Conservation (phyloP, 345 rosid genomes). For the Gynandropsis gynandra region DNA sequence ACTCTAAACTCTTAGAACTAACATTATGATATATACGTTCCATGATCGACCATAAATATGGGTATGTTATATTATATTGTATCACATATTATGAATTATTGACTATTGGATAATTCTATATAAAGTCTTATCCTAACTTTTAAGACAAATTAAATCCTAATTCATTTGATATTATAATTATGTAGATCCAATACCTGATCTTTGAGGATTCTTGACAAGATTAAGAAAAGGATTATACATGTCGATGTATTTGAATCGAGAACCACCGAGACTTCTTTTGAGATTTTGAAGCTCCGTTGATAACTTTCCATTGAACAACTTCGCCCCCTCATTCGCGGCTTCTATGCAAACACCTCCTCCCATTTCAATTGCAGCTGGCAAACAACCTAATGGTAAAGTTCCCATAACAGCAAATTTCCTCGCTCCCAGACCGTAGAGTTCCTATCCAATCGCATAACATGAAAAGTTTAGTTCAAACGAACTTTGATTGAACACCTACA, state of each 20-base stretch:
- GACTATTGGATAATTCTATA: too few species aligned
- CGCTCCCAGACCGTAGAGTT: constrained; percentile 16
- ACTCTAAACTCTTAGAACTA: too few species aligned
- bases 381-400: constrained; percentile 24
- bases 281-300: constrained; percentile 6
- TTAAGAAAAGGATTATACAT: constrained; percentile 16
- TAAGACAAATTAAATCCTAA: too few species aligned
- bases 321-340: constrained; percentile 13
- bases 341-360: constrained; percentile 13
- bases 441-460: constrained; percentile 16
- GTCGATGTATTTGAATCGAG: constrained; percentile 16
- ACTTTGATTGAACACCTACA: not conserved
- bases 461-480: not conserved
- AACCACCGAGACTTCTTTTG: constrained; percentile 17
- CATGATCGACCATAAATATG: too few species aligned
- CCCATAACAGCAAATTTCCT: constrained; percentile 16
- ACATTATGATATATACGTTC: too few species aligned
- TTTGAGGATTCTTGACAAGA: constrained; percentile 10
- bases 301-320: constrained; percentile 17
- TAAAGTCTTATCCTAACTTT: too few species aligned
- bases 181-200: too few species aligned
- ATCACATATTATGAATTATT: too few species aligned
- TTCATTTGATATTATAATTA: too few species aligned
- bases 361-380: constrained; percentile 13
- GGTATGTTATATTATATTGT: too few species aligned